Base-by-base conservation (phyloP, 2,329 filamentous ascomycete genomes). In the Bretziella fagacearum region DNA sequence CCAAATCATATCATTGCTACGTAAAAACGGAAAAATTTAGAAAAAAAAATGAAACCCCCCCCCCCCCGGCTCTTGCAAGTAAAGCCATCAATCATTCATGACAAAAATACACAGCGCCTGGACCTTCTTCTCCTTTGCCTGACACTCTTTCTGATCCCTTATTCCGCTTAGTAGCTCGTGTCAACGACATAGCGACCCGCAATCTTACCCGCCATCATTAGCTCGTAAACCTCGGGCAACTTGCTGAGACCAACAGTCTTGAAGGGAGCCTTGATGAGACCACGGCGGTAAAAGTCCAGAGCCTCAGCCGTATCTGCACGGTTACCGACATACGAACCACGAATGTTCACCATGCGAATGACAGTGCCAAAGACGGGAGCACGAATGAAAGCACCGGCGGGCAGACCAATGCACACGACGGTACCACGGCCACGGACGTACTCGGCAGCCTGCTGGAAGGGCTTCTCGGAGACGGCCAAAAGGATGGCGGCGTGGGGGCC, bases 311-410 rank as follows among this genome's bases (percentile, higher is more conserved):
- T 81, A 61, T 96, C 89, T 60, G 81, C 78, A 55, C 89, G 76
- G 69, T 93, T 95, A 49, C 89, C 89, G 55, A 96, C 89, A 60
- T 95, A 95, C 56, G 79, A 85, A 51, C 87, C 87, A 69, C 84
- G 84, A 70, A 96, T 95, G 56, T 65, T 79, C 67, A 95, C 79
- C 85, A 94, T 94, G 65, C 79, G 68, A 59, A 89, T 71, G 52
- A 95, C 89, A 6, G 81, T 84, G 59, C 87, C 79, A 61, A 95
- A 94, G 47, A 95, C 86, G 32, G 85, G 83, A 1, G 87, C 86
- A 55, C 74, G 74, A 53, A 95, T 72, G 63, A 71, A 82, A 2
- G 87, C 86, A 53, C 79, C 71, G 30, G 83, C 80, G 4, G 89
- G 89, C 22, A 95, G 70, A 58, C 87, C 89, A 57, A 96, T 91